Base-by-base conservation (phyloP, 169 alveolate genomes). In the Plasmodium knowlesi region DNA sequence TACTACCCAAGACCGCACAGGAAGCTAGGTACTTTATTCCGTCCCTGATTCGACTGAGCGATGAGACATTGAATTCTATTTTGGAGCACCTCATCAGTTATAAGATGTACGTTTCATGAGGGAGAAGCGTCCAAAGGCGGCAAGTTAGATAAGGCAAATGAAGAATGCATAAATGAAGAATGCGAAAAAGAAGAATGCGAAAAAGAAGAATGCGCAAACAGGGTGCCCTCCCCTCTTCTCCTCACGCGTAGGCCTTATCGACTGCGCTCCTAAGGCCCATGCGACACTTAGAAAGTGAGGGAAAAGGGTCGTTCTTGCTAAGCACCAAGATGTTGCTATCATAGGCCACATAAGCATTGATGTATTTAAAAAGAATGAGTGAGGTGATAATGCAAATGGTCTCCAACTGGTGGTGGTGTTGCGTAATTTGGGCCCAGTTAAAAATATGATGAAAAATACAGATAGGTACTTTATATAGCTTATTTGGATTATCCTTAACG, bases 1-100 rank as follows among this genome's bases (percentile, higher is more conserved):
- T 97, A 28, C 92, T 97, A 22, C 98, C 98, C 28, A 97, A 96
- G 78, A 96, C 98, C 3, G 96, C 96, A 1, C 97, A 96, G 78
- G 98, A 97, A 73, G 98, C 98, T n/a, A 96, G 95, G 95, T 97
- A 95, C 32, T 95, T 92, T 46, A 95, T 95, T 50, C 97, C 97
- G n/a, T 92, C 97, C 3, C 91, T 95, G 28, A 92, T 82, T 78
- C 94, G 97, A 8, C 70, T 95, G 53, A 83, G 94, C 28, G 90
- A 85, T 2, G 96, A 91, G 32, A 95, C 95, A 25, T 83, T 95
- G 2, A 81, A 92, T 28, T 95, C 96, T 30, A 92, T 95, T 30
- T 71, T 95, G 41, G 96, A 92, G 83, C 91, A 89, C 32, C 95
- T 95, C 28, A 95, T 92, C 19, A 92, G 93, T 28, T 93, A 90